These are phyloP conservation scores for Apiospora kogelbergensis DNA, from an alignment of 2,329 filamentous ascomycete species.

Conservation along the genomic window DNA sequence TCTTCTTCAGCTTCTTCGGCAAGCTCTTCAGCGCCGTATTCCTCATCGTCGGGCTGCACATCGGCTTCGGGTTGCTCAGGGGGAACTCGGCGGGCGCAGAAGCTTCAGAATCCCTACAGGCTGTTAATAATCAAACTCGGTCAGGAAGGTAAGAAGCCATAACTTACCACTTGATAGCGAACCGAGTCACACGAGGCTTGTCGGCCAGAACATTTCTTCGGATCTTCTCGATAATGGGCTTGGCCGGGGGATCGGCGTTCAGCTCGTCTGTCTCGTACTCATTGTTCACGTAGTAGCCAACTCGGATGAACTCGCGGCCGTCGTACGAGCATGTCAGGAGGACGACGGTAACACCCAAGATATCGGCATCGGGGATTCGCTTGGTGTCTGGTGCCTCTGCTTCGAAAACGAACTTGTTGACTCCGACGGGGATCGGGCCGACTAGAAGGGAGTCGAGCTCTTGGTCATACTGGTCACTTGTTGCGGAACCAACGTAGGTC, in stretches of 20 bases:
- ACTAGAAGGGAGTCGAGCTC: slow-evolving; percentile 96
- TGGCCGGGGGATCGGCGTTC: slow-evolving; percentile 83
- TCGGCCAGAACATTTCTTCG: slow-evolving; percentile 90
- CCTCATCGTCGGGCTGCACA: slow-evolving; percentile 76
- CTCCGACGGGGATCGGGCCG: slow-evolving; percentile 93
- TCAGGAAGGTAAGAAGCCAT: background rate
- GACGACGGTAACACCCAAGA: slow-evolving; percentile 95
- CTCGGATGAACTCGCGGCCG: slow-evolving; percentile 92
- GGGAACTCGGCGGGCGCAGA: slow-evolving; percentile 91
- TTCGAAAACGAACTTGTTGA: slow-evolving; percentile 99
- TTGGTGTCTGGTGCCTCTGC: slow-evolving; percentile 88
- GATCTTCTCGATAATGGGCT: slow-evolving; percentile 90
- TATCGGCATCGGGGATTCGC: slow-evolving; percentile 91
- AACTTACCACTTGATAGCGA: slow-evolving; percentile 95
- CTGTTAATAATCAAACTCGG: slow-evolving; percentile 22
- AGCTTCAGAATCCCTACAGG: slow-evolving; percentile 87
- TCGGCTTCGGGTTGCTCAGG: slow-evolving; percentile 98
- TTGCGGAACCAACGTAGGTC: slow-evolving; percentile 97
- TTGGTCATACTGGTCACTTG: slow-evolving; percentile 95
- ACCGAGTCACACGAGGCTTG: slow-evolving; percentile 95
- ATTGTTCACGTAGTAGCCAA: slow-evolving; percentile 99
- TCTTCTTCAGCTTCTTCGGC: slow-evolving; percentile 64
- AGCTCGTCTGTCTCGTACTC: slow-evolving; percentile 95
- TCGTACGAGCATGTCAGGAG: slow-evolving; percentile 97
- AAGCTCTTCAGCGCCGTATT: slow-evolving; percentile 88